Percentiles rank a stretch among this genome's conserved stretches.
phyloP scores from a whole-genome alignment of 306 rosid species.

The Cucumis hystrix region DNA sequence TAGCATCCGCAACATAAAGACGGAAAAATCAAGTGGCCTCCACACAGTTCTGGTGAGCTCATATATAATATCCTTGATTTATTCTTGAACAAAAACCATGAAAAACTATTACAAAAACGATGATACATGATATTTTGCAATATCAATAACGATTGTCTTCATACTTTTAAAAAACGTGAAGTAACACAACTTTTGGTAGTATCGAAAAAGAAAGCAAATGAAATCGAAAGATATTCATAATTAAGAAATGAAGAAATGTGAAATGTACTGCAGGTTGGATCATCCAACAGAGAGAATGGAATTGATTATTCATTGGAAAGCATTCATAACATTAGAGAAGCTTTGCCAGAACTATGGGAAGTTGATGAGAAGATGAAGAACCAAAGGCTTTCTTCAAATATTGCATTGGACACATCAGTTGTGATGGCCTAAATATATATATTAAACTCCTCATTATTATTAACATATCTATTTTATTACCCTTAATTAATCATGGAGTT shows the following conservation, averaged over 20 bases:
- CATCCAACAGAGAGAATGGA: conserved; percentile 25
- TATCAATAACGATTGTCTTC: too few relatives aligned
- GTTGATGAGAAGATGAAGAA: conserved; percentile 26
- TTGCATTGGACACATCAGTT: conserved; percentile 47
- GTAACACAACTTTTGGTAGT: too few relatives aligned
- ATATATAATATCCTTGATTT: too few relatives aligned
- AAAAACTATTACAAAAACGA: too few relatives aligned
- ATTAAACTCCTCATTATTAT: neutral
- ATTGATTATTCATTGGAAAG: conserved; percentile 82
- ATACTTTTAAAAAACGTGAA: too few relatives aligned
- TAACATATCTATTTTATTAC: neutral
- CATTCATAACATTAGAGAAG: conserved; percentile 78
- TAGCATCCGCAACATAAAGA: conserved; percentile 45
- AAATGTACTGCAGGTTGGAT: conserved; percentile 39
- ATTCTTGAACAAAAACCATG: neutral
- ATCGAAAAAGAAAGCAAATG: neutral
- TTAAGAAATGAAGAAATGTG: neutral
- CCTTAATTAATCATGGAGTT: neutral
- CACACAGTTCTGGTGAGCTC: conserved; percentile 53
- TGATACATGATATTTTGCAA: too few relatives aligned
- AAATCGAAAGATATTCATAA: neutral
- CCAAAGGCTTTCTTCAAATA: conserved; percentile 18
- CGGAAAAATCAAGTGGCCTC: conserved; percentile 49
- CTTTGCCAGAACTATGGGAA: conserved; percentile 83
- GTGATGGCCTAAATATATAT: conserved; percentile 31